Evolutionary conservation across 768 basidiomycete species (phyloP), one percentile per base, ranked within the genome.

Genomic region (Suillus clintonianus): DNA sequence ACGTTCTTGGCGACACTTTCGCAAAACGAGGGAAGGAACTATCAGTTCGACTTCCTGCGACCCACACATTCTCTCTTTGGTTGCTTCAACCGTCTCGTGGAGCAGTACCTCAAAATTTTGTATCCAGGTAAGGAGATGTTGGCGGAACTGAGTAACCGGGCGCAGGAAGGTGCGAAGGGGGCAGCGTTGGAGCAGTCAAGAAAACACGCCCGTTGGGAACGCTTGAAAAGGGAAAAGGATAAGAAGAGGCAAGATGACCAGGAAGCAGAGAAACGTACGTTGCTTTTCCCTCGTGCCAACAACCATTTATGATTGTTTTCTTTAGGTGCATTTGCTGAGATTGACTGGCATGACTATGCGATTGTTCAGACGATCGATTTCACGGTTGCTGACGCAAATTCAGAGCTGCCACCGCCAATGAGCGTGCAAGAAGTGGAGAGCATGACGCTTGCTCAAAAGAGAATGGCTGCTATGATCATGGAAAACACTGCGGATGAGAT

Each of bases 321-420:
- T 59, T 7, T 64, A 91, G 92, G 88, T 77, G 97, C 96, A 5
- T 96, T 97, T 72, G 94, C 95, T 50, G 94, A 96, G 73, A 98
- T 99, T 69, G 97, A 99, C 73, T 99, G 97, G 97, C 95, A 99
- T 71, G 97, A 99, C 74, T 99, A 97, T 78, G 94, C 95, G 45
- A 94, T 97, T 62, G 97, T 98, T 7, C 95, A 98, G 73, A 97
- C 95, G 22, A 95, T 97, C 69, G 97, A 99, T 72, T 99, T 99
- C 72, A 99, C 97, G 17, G 86, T 88, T 39, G 92, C 91, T 9
- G 97, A 99, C 73, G 89, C 93, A 61, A 88, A 88, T 45, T 87
- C 92, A 13, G 96, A 99, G 71, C 82, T 99, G 30, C 97, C 97
- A 13, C 89, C 93, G n/a, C 97, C 97, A 0, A 98, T 97, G 90